These are phyloP conservation scores for Colletotrichum aenigma DNA, from an alignment of 2,329 filamentous ascomycete species.

Conservation along the genomic window DNA sequence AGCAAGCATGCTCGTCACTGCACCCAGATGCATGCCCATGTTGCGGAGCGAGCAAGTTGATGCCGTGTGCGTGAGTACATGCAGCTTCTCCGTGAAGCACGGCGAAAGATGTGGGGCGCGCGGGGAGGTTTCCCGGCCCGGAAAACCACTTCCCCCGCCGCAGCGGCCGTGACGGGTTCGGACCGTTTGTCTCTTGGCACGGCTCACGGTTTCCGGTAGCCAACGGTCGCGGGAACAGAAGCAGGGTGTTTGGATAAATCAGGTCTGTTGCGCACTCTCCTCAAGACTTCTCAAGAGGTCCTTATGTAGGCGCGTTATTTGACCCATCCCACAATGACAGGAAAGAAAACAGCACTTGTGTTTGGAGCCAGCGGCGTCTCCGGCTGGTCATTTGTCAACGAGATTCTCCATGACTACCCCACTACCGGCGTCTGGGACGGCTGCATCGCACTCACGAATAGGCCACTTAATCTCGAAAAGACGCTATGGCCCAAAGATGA, in stretches of 20 bases:
- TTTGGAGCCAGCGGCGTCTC: conserved; percentile 24
- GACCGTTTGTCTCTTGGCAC: neutral
- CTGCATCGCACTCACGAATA: conserved; percentile 26
- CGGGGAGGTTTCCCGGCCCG: neutral
- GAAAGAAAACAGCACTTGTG: conserved; percentile 14
- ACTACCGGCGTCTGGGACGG: conserved; percentile 10
- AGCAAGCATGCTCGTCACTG: neutral
- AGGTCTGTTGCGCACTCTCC: neutral
- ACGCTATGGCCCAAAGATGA: conserved; percentile 41
- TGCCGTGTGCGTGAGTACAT: neutral
- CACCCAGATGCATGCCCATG: neutral
- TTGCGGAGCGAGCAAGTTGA: neutral
- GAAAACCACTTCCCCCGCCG: neutral
- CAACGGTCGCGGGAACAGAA: neutral
- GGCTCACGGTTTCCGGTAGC: neutral
- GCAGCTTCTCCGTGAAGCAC: neutral
- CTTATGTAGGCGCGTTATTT: neutral
- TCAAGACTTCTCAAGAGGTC: neutral
- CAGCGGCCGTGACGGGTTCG: neutral
- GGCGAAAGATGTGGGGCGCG: neutral
- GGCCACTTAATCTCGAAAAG: conserved; percentile 29
- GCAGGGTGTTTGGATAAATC: neutral
- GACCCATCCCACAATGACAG: neutral
- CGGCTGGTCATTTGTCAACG: conserved; percentile 25
- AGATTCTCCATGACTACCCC: conserved; percentile 25